Evolutionary conservation across 305 asterid genomes (phyloP).

Genomic region (Fraxinus nigra): DNA sequence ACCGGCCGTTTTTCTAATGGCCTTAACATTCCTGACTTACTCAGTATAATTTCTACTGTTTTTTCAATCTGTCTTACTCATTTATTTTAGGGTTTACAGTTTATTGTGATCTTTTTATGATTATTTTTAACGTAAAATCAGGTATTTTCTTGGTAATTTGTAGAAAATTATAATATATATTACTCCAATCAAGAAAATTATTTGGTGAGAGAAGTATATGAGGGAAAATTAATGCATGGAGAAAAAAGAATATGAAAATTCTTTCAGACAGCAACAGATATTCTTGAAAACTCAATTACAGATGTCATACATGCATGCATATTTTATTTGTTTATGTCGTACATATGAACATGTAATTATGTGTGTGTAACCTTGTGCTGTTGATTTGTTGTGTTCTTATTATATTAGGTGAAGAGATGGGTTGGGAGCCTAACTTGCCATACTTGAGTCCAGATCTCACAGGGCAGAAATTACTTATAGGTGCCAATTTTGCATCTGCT

Average conservation of each 20-base stretch:
- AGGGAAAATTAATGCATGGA: neutral
- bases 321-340: neutral
- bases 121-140: neutral
- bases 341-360: neutral
- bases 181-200: neutral
- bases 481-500: slow-evolving; percentile 64
- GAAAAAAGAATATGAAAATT: neutral
- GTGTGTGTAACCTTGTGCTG: neutral
- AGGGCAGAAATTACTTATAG: slow-evolving; percentile 56
- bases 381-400: neutral
- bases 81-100: neutral
- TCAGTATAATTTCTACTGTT: slow-evolving; percentile 37
- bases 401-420: slow-evolving; percentile 42
- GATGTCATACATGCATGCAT: neutral
- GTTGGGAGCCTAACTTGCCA: slow-evolving; percentile 58
- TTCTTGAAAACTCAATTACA: neutral
- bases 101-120: neutral
- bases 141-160: neutral
- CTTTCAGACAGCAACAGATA: neutral
- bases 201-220: neutral
- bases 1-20: slow-evolving; percentile 88
- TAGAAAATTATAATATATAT: too few relatives aligned
- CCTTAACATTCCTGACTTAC: slow-evolving; percentile 69
- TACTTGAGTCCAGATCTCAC: slow-evolving; percentile 62
- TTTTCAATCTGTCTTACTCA: neutral